Conservation (phyloP, 768 basidiomycete genomes). For the Rubroboletus satanas region DNA sequence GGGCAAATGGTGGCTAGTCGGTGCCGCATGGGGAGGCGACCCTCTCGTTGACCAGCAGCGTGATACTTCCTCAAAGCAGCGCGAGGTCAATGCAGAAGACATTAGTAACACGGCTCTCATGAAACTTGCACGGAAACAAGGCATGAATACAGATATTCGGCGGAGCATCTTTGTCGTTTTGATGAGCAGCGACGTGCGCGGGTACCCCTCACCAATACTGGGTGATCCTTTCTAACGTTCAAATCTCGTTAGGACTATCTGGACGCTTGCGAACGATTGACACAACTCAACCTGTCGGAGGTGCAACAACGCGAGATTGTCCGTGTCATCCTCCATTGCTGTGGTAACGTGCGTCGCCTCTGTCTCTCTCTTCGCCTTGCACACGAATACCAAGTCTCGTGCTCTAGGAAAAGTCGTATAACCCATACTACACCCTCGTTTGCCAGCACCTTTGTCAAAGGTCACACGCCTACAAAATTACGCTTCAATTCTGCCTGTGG, state of each 20-base stretch:
- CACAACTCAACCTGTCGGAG: conserved; percentile 78
- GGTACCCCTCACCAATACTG: neutral
- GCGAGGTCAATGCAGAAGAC: conserved; percentile 30
- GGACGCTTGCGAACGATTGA: conserved; percentile 91
- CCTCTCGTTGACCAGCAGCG: conserved; percentile 74
- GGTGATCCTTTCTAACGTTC: neutral
- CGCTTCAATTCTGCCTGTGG: conserved; percentile 94
- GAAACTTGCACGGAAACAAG: conserved; percentile 87
- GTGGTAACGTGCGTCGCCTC: conserved; percentile 65
- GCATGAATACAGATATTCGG: conserved; percentile 97
- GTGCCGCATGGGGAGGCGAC: conserved; percentile 92
- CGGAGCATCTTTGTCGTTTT: conserved; percentile 88
- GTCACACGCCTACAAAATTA: conserved; percentile 85
- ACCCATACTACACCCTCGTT: conserved; percentile 93
- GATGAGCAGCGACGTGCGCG: conserved; percentile 89
- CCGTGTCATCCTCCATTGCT: conserved; percentile 90
- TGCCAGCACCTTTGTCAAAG: conserved; percentile 74
- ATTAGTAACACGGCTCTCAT: conserved; percentile 44
- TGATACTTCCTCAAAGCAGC: conserved; percentile 15
- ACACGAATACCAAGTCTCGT: neutral
- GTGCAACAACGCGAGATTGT: conserved; percentile 92
- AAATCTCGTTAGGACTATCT: conserved; percentile 72
- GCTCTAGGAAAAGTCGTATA: conserved; percentile 78
- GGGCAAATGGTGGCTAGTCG: conserved; percentile 99
- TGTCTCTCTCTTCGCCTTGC: neutral